A percentile compares a stretch with the other conserved stretches of the same genome.
Conservation (phyloP, 2,329 filamentous ascomycete genomes). For the Rutstroemia sp. region DNA sequence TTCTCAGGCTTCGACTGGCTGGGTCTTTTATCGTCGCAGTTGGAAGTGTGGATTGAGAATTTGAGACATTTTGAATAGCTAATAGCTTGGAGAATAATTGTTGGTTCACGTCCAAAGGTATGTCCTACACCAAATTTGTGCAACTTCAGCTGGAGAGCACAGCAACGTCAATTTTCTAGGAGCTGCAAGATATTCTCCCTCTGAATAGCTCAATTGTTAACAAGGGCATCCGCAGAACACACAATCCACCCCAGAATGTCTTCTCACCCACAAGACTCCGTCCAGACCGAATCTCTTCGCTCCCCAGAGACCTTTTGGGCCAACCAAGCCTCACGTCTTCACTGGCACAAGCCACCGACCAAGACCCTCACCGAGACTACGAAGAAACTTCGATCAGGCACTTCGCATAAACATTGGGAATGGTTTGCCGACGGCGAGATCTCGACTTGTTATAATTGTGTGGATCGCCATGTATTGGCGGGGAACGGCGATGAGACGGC, state of each 20-base stretch:
- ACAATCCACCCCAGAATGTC: constrained; percentile 17
- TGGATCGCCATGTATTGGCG: constrained; percentile 78
- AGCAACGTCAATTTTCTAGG: no score
- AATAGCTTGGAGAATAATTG: no score
- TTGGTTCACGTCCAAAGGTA: no score
- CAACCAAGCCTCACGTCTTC: constrained; percentile 63
- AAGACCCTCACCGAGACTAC: constrained; percentile 50
- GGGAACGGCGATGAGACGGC: constrained; percentile 69
- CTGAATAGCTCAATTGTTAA: not conserved
- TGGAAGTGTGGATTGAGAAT: no score
- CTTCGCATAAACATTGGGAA: constrained; percentile 69
- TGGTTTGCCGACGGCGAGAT: constrained; percentile 91
- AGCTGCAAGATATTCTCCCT: no score
- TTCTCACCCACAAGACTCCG: constrained; percentile 29
- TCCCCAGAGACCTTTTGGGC: constrained; percentile 70
- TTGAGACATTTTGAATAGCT: no score
- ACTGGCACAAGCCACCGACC: constrained; percentile 74
- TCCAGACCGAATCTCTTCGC: constrained; percentile 46
- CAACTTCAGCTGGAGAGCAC: no score
- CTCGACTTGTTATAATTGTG: constrained; percentile 84
- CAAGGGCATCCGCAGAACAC: not conserved
- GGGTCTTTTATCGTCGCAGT: no score
- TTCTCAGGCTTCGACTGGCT: no score
- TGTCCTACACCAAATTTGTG: no score
- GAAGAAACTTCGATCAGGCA: constrained; percentile 56